Evolutionary conservation across 345 rosid species (phyloP).

Genomic region (Draba incana): DNA sequence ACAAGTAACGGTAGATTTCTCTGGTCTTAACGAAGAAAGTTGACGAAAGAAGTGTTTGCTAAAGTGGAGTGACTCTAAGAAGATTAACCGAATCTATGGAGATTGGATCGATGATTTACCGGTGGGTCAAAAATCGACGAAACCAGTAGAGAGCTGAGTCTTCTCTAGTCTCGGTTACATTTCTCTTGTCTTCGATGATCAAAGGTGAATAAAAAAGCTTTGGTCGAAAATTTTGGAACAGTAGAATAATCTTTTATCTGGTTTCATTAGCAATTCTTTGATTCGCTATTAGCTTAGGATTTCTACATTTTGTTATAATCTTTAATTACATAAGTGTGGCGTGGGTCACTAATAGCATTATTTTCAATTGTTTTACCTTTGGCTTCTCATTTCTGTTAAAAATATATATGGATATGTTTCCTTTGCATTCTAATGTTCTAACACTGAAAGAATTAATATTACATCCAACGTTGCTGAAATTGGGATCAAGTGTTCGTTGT

Average conservation of each 20-base stretch:
- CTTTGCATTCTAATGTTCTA: not conserved
- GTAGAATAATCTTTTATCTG: slow-evolving; percentile 30
- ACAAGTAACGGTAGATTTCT: slow-evolving; percentile 38
- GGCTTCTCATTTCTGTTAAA: not conserved
- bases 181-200: slow-evolving; percentile 34
- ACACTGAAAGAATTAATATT: not conserved
- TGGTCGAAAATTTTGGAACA: slow-evolving; percentile 41
- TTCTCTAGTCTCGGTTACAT: slow-evolving; percentile 27
- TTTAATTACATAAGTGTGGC: slow-evolving; percentile 29
- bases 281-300: slow-evolving; percentile 35
- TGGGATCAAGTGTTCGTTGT: too few species aligned
- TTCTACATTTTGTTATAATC: slow-evolving; percentile 12
- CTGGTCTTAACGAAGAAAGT: slow-evolving; percentile 53
- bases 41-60: slow-evolving; percentile 60
- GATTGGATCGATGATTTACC: slow-evolving; percentile 97
- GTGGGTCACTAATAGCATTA: slow-evolving; percentile 16
- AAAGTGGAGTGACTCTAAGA: slow-evolving; percentile 84
- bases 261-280: slow-evolving; percentile 38
- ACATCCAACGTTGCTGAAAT: too few species aligned
- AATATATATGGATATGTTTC: not conserved
- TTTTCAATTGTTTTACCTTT: slow-evolving; percentile 10
- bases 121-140: slow-evolving; percentile 48
- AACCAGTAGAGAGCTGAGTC: slow-evolving; percentile 57
- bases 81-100: slow-evolving; percentile 80
- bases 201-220: slow-evolving; percentile 40